Conservation (phyloP, 805 yeast species). For the Hanseniaspora singularis region DNA sequence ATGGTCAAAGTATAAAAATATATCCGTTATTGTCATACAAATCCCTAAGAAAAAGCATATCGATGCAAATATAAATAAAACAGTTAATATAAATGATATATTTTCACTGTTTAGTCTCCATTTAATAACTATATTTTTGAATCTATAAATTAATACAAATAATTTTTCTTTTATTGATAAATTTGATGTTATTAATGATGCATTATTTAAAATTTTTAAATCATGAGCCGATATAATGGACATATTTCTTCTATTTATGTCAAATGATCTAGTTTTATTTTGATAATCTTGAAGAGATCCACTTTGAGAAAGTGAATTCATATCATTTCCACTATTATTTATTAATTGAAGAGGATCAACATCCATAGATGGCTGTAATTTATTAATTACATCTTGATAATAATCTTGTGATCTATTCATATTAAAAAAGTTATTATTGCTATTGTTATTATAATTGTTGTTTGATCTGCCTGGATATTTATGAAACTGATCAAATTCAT, state of each 20-base stretch:
- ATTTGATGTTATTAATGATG: conserved; percentile 3
- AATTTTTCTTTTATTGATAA: conserved; percentile 2
- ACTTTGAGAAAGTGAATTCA: too few relatives aligned
- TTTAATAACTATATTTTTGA: conserved; percentile 14
- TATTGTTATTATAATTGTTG: neutral
- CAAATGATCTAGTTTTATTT: neutral
- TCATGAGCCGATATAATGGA: conserved; percentile 12
- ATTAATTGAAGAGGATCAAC: neutral
- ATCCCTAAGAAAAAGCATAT: conserved; percentile 14
- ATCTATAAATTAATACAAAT: conserved; percentile 15
- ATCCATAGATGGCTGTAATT: neutral
- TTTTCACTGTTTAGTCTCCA: conserved; percentile 18
- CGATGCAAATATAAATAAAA: conserved; percentile 16
- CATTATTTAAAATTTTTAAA: neutral
- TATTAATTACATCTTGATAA: conserved; percentile 14
- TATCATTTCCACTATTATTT: neutral
- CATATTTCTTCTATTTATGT: conserved; percentile 11
- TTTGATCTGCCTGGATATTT: too few relatives aligned
- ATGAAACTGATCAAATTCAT: neutral
- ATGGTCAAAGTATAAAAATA: conserved; percentile 12
- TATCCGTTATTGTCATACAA: too few relatives aligned
- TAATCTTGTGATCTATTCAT: neutral
- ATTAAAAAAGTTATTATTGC: neutral
- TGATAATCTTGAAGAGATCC: neutral
- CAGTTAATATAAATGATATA: conserved; percentile 12